Evolutionary conservation across 208 protist genomes (phyloP).

Genomic region (Crithidia mellificae): DNA sequence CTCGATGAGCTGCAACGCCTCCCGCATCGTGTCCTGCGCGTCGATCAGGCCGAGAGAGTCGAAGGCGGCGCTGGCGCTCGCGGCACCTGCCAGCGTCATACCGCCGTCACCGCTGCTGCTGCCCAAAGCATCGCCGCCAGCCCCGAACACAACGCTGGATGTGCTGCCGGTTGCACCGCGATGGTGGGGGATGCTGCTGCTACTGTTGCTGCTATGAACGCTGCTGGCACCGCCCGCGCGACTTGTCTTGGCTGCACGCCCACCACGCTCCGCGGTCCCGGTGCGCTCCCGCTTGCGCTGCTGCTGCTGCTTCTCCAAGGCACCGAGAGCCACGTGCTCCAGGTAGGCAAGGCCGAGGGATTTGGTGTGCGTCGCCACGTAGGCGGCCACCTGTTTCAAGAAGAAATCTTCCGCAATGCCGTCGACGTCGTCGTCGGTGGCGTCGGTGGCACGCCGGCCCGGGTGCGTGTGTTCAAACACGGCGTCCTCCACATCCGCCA

Average conservation of each 20-base stretch:
- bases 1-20: constrained; percentile 25
- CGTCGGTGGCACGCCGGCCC: constrained; percentile 43
- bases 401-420: constrained; percentile 53
- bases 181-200: too few relatives aligned
- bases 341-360: constrained; percentile 60
- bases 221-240: constrained; percentile 1
- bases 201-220: not conserved
- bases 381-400: constrained; percentile 52
- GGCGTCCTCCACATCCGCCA: constrained; percentile 66
- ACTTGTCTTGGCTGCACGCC: constrained; percentile 20
- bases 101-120: too few relatives aligned
- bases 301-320: constrained; percentile 43
- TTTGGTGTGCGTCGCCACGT: constrained; percentile 57
- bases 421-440: constrained; percentile 35
- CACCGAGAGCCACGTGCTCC: constrained; percentile 62
- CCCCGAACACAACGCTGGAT: too few relatives aligned
- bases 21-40: constrained; percentile 27
- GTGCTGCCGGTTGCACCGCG: too few relatives aligned
- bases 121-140: too few relatives aligned
- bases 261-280: constrained; percentile 9
- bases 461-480: constrained; percentile 59
- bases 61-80: constrained; percentile 3
- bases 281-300: constrained; percentile 41
- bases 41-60: constrained; percentile 33
- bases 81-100: not conserved